Percentiles rank a stretch among this genome's conserved stretches.
Evolutionary conservation across 768 basidiomycete genomes (phyloP).

Genomic region (Rhodotorula kratochvilovae): DNA sequence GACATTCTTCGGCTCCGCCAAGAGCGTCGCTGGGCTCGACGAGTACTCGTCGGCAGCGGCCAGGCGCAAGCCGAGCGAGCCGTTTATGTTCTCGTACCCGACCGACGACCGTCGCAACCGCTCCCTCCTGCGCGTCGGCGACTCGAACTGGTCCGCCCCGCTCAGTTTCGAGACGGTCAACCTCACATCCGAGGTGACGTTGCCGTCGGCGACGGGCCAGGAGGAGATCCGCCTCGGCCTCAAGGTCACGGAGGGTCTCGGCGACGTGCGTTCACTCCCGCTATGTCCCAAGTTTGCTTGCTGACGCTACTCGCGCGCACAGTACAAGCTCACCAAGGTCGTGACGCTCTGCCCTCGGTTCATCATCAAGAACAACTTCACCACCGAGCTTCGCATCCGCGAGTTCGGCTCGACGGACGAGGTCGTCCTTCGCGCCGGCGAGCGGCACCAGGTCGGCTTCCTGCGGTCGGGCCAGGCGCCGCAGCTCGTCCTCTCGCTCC

Average conservation of each 20-base stretch:
- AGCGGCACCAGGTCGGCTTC: slow-evolving; percentile 64
- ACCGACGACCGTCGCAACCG: slow-evolving; percentile 73
- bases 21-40: slow-evolving; percentile 77
- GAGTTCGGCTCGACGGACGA: slow-evolving; percentile 73
- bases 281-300: too few species aligned
- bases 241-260: slow-evolving; percentile 88
- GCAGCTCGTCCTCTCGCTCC: slow-evolving; percentile 74
- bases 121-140: slow-evolving; percentile 70
- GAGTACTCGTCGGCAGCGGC: slow-evolving; percentile 47
- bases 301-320: too few species aligned
- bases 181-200: slow-evolving; percentile 76
- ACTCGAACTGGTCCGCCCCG: slow-evolving; percentile 86
- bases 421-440: slow-evolving; percentile 62
- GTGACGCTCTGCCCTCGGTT: slow-evolving; percentile 87
- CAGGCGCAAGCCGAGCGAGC: slow-evolving; percentile 29
- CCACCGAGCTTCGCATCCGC: slow-evolving; percentile 67
- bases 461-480: slow-evolving; percentile 65
- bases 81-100: slow-evolving; percentile 69
- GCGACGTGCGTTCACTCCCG: slow-evolving; percentile 56
- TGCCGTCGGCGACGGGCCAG: slow-evolving; percentile 61
- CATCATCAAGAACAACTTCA: slow-evolving; percentile 74
- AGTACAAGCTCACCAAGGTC: slow-evolving; percentile 89
- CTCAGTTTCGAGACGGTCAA: slow-evolving; percentile 85
- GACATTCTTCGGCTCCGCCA: slow-evolving; percentile 56
- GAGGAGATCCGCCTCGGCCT: slow-evolving; percentile 69